Evolutionary conservation across 768 basidiomycete genomes (phyloP), one percentile per base, ranked within the genome.

Genomic region (Rhodotorula toruloides): DNA sequence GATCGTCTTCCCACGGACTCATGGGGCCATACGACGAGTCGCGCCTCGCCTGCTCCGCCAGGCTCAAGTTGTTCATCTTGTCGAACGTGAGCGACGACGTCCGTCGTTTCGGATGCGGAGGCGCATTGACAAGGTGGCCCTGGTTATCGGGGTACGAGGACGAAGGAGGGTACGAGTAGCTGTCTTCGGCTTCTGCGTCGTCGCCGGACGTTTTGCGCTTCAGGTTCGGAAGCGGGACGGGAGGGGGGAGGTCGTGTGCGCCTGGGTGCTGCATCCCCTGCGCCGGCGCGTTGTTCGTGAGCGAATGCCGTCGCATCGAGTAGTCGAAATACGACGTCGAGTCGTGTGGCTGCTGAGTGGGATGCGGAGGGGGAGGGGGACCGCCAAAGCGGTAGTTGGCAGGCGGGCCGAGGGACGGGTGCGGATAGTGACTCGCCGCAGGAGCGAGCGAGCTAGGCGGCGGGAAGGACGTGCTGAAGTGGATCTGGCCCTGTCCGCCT

Each of bases 281-380:
- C 14, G 46, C n/a, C 13, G 25, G 46, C 25, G 46, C n/a, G 50
- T 40, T 47, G 72, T 83, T 82, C 47, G 85, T 85, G 68, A 88
- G 85, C 34, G 87, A 87, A 73, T 87, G 87, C 31, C 87, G 80
- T 54, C 87, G 82, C 81, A 87, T 87, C 71, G 78, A 84, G 75
- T 85, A 85, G 78, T 88, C 86, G 74, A 85, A 85, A 61, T 83
- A 80, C 55, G 82, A 82, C 29, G 79, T 78, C 31, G 81, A 43
- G 81, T 74, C 79, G 79, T 49, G 77, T 70, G 61, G 72, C 40
- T 52, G 36, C 1, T 22, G 21, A 21, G 4, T 9, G 25, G 13
- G 52, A 12, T 10, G 27, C 21, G 54, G 75, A 74, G 71, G 65
- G 60, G 39, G 52, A 4, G 66, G 17, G 0, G 67, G 67, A 3